phyloP scores from a whole-genome alignment of 163 green algal species.

The Chloromonas sp. region DNA sequence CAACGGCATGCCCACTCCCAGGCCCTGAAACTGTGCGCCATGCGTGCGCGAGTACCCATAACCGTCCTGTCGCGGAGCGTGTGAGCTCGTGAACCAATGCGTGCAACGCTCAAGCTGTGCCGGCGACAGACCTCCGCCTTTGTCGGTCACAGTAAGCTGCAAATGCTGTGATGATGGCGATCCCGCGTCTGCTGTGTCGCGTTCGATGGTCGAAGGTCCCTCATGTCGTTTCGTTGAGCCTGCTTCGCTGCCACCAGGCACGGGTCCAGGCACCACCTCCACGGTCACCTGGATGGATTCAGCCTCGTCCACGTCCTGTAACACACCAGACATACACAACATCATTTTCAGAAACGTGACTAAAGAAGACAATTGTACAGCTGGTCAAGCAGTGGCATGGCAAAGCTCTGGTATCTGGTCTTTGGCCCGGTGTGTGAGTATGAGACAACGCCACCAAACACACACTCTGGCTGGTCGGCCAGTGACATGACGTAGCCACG shows the following conservation, averaged over 20 bases:
- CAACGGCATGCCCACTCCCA: constrained; percentile 36
- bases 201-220: neutral
- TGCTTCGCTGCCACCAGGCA: neutral
- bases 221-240: neutral
- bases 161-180: neutral
- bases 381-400: neutral
- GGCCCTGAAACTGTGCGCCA: constrained; percentile 28
- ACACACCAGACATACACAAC: neutral
- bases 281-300: neutral
- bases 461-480: neutral
- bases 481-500: no score
- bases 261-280: neutral
- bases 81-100: neutral
- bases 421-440: neutral
- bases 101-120: neutral
- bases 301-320: neutral
- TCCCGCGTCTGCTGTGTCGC: no score
- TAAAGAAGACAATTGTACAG: neutral
- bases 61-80: neutral
- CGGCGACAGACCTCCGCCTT: neutral
- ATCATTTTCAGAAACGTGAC: neutral
- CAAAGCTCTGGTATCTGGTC: neutral
- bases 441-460: neutral
- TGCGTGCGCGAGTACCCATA: constrained; percentile 39
- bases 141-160: neutral